Base-by-base conservation (phyloP, 169 alveolate species). In the Cryptosporidium canis region DNA sequence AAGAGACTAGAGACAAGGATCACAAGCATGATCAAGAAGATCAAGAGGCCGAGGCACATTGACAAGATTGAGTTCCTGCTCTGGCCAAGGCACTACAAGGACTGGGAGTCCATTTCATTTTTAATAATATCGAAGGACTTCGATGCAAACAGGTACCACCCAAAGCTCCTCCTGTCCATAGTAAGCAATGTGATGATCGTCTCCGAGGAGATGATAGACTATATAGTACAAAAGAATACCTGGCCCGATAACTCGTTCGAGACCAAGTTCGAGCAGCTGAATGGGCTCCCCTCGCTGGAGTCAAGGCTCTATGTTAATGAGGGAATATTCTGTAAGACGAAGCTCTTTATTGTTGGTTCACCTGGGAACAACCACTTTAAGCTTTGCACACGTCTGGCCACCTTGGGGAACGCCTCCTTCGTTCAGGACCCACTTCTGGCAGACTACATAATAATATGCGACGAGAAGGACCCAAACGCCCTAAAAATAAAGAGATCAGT, bases 221-320 rank as follows among this genome's bases (percentile, higher is more conserved):
- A 77, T 55, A 9, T 77, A 21, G 5, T 39, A 27, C 39, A 58
- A 14, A 77, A 77, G 55, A 61, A 61, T 45, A 41, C 70, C 16
- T 77, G 87, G 87, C 65, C 72, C n/a, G 72, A 77, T 9, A 39
- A 77, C 44, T 77, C 87, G 61, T 77, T 77, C 58, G 87, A 77
- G 41, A 77, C 87, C 2, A 77, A n/a, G 48, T 77, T 58, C 41
- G 87, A 77, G 45, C 37, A 39, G 8, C 35, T 44, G 21, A 58
- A 55, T 1, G 47, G 37, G 12, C 16, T 77, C 5, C 87, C 87
- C 58, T 77, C 87, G 4, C 43, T 77, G 51, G 87, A 77, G 45
- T 77, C 87, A 3, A 77, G 87, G 31, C 63, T 77, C 43, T 77
- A 77, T 58, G 61, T 77, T 21, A 77, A 45, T 39, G 87, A 77